A percentile compares a stretch with the other conserved stretches of the same genome.
Conservation (phyloP, 164 flowering plant species). For the Macadamia tetraphylla region DNA sequence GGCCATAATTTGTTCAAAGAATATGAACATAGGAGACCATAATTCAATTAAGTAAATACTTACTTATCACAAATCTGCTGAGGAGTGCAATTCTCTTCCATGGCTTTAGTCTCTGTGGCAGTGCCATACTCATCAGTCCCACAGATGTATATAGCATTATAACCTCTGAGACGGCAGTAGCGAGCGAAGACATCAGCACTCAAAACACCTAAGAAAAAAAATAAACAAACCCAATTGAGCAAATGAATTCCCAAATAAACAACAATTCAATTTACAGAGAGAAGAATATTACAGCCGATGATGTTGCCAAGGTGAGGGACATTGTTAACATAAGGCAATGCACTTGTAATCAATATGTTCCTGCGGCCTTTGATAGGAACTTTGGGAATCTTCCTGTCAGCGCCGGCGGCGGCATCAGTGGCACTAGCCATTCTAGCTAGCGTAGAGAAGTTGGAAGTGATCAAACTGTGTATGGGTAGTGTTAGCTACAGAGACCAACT, state of each 20-base stretch:
- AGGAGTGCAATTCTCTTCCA: constrained; percentile 76
- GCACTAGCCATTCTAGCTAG: too few species aligned
- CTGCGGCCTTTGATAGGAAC: constrained; percentile 54
- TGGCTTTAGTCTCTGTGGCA: constrained; percentile 79
- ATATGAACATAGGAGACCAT: background rate
- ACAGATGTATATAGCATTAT: constrained; percentile 65
- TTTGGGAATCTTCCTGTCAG: constrained; percentile 22
- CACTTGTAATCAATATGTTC: constrained; percentile 68
- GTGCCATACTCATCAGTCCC: constrained; percentile 95
- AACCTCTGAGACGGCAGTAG: constrained; percentile 68
- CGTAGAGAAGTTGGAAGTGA: too few species aligned
- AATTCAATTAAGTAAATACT: background rate
- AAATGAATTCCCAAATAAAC: too few species aligned
- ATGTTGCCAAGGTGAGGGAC: constrained; percentile 82
- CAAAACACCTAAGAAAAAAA: constrained; percentile 50
- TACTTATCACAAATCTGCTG: constrained; percentile 85
- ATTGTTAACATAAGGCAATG: constrained; percentile 76
- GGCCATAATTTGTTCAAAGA: background rate
- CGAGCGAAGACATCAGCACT: constrained; percentile 91
- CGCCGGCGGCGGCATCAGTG: background rate
- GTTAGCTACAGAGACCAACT: too few species aligned
- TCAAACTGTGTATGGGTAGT: too few species aligned
- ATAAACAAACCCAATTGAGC: too few species aligned
- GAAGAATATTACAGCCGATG: constrained; percentile 46
- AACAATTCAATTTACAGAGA: too few species aligned